Evolutionary conservation across 352 stramenopile species (phyloP).

Genomic region (Pythium coloratum): DNA sequence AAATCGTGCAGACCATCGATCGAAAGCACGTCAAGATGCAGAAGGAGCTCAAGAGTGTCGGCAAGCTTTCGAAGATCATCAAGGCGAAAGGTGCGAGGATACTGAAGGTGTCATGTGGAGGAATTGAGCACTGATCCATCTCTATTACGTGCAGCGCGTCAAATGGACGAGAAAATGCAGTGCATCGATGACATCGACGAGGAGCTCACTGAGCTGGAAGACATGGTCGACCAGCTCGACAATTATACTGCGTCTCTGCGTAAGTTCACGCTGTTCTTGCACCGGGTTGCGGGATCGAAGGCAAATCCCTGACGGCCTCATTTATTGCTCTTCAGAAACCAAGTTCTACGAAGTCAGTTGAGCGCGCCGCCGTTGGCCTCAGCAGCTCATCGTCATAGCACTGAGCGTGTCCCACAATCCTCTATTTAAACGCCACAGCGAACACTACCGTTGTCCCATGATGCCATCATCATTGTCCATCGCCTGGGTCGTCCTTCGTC

Average conservation of each 20-base stretch:
- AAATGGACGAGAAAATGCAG: slow-evolving; percentile 74
- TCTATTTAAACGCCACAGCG: slow-evolving; percentile 5
- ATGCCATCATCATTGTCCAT: too few relatives aligned
- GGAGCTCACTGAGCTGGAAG: slow-evolving; percentile 82
- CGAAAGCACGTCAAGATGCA: slow-evolving; percentile 68
- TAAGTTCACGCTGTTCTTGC: slow-evolving; percentile 29
- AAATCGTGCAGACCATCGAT: slow-evolving; percentile 59
- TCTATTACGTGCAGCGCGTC: slow-evolving; percentile 28
- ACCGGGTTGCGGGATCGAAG: neutral
- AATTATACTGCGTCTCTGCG: slow-evolving; percentile 72
- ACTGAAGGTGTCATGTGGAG: neutral
- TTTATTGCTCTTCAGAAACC: slow-evolving; percentile 39
- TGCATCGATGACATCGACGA: slow-evolving; percentile 84
- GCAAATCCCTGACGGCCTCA: slow-evolving; percentile 6
- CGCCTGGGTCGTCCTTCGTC: too few relatives aligned
- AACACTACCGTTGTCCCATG: neutral
- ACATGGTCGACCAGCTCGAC: slow-evolving; percentile 87
- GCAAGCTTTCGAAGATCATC: slow-evolving; percentile 64
- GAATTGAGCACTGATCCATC: neutral
- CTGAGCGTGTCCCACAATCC: neutral
- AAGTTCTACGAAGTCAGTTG: slow-evolving; percentile 71
- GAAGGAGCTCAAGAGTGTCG: slow-evolving; percentile 52
- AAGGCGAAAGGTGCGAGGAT: slow-evolving; percentile 58
- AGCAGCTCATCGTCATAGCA: neutral
- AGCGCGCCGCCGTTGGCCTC: neutral